Base-by-base conservation (phyloP, 495 filamentous ascomycete genomes). In the Terfezia claveryi region DNA sequence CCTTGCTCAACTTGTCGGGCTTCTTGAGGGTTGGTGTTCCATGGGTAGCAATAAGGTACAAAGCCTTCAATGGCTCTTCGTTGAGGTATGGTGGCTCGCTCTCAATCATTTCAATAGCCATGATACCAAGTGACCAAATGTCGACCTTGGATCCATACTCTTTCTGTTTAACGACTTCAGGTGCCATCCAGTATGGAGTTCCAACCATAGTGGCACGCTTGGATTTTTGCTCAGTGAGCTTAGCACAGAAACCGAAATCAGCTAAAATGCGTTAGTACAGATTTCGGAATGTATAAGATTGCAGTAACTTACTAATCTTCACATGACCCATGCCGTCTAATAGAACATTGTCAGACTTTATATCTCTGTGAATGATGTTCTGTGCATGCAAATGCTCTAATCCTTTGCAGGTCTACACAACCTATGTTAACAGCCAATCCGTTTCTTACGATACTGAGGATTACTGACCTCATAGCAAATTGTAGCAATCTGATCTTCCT, bases 41-140 rank as follows among this genome's bases (percentile, higher is more conserved):
- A 65, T 98, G 94, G 57, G 92, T 98, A 37, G 91, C 91, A 63
- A 98, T 96, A 38, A 96, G 78, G 63, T 92, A 98, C 50, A 98
- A 77, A 11, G 85, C 91, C 74, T 96, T 98, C 37, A 98, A 77
- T 0, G 91, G 91, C 69, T 96, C 89, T 68, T 96, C 91, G 68
- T 95, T 96, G 27, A 96, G 76, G 68, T 98, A 96, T 0, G 91
- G 91, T 8, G 91, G 91, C 65, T 98, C 91, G 10, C 84, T 89
- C 69, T 98, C 92, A 64, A 98, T 98, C 92, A 98, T 94, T 72
- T 98, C 91, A 61, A 98, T 98, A 44, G 91, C 89, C 91, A 96
- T 98, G 71, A 98, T 98, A 62, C 91, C 91, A 52, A 98, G 74
- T 11, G 89, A 95, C 91, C 91, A 96, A 61, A 95, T 94, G 64